Conservation (phyloP, 192 early-diverging fungal genomes). For the Backusella mclennaniae region DNA sequence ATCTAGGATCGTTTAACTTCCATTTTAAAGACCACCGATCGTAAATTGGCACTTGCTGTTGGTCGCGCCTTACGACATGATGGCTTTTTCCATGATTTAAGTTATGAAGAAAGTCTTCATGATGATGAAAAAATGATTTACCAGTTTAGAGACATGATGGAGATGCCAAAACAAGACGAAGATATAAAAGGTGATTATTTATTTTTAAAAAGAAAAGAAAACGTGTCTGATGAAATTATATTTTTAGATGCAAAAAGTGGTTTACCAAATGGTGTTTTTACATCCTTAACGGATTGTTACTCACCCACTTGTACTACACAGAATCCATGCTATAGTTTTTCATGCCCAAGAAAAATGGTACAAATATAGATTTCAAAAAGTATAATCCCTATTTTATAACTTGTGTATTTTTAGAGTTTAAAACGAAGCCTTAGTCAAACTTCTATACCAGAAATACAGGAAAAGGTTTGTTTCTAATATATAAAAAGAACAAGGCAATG, state of each 20-base stretch:
- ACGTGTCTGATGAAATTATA: neutral
- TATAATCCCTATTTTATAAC: neutral
- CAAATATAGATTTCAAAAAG: neutral
- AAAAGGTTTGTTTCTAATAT: constrained; percentile 26
- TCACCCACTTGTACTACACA: constrained; percentile 86
- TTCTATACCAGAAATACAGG: constrained; percentile 42
- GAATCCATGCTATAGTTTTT: constrained; percentile 87
- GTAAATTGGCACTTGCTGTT: constrained; percentile 82
- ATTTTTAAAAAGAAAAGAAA: neutral
- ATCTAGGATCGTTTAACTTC: constrained; percentile 52
- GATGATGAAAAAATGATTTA: constrained; percentile 83
- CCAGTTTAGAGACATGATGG: constrained; percentile 56
- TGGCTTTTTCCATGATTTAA: constrained; percentile 89
- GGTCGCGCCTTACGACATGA: constrained; percentile 89
- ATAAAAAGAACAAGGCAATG: neutral
- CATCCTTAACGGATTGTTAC: constrained; percentile 89
- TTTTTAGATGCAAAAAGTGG: constrained; percentile 2
- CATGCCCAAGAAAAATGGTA: constrained; percentile 78
- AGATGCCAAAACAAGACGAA: neutral
- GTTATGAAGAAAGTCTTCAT: constrained; percentile 76
- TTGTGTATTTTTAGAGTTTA: constrained; percentile 15
- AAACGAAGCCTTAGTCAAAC: constrained; percentile 42
- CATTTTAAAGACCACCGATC: constrained; percentile 78
- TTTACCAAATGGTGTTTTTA: constrained; percentile 84
- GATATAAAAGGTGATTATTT: neutral